phyloP scores from a whole-genome alignment of 345 rosid genomes.

The Eucalyptus polyanthemos region DNA sequence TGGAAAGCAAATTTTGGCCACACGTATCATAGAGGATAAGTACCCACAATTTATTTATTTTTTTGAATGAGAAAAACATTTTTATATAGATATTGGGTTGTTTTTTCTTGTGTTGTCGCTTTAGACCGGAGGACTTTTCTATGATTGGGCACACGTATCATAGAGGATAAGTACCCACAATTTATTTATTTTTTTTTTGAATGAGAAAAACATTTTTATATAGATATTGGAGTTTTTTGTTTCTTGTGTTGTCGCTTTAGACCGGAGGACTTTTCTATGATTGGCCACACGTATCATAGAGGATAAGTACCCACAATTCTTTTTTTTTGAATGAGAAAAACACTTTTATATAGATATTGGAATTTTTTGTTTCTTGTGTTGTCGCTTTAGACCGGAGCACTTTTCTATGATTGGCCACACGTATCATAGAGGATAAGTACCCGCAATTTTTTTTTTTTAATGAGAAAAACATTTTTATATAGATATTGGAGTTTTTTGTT shows the following conservation, averaged over 20 bases:
- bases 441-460: neutral
- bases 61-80: neutral
- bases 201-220: neutral
- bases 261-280: slow-evolving; percentile 20
- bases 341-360: too few species aligned
- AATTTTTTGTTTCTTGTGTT: too few species aligned
- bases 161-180: neutral
- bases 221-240: neutral
- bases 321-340: too few species aligned
- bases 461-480: neutral
- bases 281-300: too few species aligned
- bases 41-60: neutral
- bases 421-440: neutral
- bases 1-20: neutral
- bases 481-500: neutral
- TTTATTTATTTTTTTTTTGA: neutral
- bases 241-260: neutral
- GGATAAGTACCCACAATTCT: too few species aligned
- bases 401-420: too few species aligned
- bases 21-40: too few species aligned
- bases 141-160: neutral
- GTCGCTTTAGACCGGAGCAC: too few species aligned
- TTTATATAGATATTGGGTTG: neutral
- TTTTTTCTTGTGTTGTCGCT: neutral
- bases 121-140: slow-evolving; percentile 24